Percentiles rank a stretch among this genome's conserved stretches.
Evolutionary conservation across 2,329 filamentous ascomycete species (phyloP).

Genomic region (Fusarium multiceps): DNA sequence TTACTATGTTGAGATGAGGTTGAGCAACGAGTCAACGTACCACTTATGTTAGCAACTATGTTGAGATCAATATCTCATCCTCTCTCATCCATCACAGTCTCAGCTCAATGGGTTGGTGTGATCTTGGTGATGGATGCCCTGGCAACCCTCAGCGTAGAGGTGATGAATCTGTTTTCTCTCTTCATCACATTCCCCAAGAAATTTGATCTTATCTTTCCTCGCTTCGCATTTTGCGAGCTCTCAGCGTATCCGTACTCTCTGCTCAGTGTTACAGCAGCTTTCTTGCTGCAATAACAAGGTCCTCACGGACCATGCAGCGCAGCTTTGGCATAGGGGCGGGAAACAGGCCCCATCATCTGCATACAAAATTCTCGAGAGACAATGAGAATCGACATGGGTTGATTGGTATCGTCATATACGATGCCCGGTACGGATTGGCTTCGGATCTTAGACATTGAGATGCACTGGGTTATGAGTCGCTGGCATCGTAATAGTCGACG

Average conservation of each 20-base stretch:
- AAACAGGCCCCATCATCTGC: slow-evolving; percentile 33
- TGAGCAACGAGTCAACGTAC: slow-evolving; percentile 19
- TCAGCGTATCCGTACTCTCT: slow-evolving; percentile 23
- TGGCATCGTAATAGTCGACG: slow-evolving; percentile 26
- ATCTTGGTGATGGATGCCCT: slow-evolving; percentile 30
- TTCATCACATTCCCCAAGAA: slow-evolving; percentile 20
- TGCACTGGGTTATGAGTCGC: slow-evolving; percentile 24
- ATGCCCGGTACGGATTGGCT: slow-evolving; percentile 26
- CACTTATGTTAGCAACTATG: not conserved
- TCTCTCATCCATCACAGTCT: slow-evolving; percentile 22
- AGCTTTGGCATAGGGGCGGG: slow-evolving; percentile 31
- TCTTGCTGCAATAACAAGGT: slow-evolving; percentile 30
- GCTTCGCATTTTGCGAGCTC: slow-evolving; percentile 1
- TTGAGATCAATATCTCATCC: not conserved
- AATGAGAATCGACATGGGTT: slow-evolving; percentile 10
- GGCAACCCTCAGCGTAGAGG: slow-evolving; percentile 22
- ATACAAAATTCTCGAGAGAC: slow-evolving; percentile 23
- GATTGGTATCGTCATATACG: slow-evolving; percentile 4
- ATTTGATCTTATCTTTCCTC: slow-evolving; percentile 3
- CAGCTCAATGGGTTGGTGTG: slow-evolving; percentile 14
- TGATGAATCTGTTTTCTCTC: slow-evolving; percentile 23
- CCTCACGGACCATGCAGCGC: slow-evolving; percentile 29
- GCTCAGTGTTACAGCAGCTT: not conserved
- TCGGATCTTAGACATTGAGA: slow-evolving; percentile 15
- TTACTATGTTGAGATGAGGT: slow-evolving; percentile 18